Base-by-base conservation (phyloP, 1,284 basidiomycete genomes). In the Sporisorium graminicola region DNA sequence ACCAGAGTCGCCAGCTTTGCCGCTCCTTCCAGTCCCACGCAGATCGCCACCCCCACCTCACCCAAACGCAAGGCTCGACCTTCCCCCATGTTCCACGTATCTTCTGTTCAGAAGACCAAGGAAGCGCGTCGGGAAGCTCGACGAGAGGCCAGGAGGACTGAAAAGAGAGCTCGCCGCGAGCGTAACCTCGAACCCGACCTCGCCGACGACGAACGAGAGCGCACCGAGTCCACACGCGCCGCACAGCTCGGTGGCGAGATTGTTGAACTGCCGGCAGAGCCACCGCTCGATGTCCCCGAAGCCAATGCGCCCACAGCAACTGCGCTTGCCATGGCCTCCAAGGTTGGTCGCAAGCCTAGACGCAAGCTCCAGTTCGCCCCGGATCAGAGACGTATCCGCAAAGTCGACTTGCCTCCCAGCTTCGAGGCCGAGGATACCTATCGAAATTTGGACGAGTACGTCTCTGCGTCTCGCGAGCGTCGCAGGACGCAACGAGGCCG, bases 371-470 rank as follows among this genome's bases (percentile, higher is more conserved):
- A 81, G 3, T 85, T 85, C 67, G 84, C 84, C 13, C 78, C 81
- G 12, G 73, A 82, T 60, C 71, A 78, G 51, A 65, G 58, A 50
- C 68, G 79, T 12, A 53, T 85, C 9, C 73, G 76, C 20, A 78
- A 76, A n/a, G 71, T 80, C 40, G 82, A 85, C 52, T 58, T 85
- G 37, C 84, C 84, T 2, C 49, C 59, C 10, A 71, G 70, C 51
- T 85, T 76, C 53, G 78, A 83, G 22, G 72, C 71, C 5, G 76
- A 74, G 27, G 84, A 85, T 8, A 66, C 75, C 6, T 85, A 84
- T 58, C 78, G 84, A 10, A 77, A 79, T n/a, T 67, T 85, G 0
- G 83, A 85, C 33, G 50, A 77, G 4, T 85, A 79, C 54, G 80
- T 85, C n/a, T 52, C 67, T 12, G 79, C 77, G 16, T 74, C 80